Evolutionary conservation across 2,329 filamentous ascomycete species (phyloP).

Genomic region (Amauroascus verrucosus): DNA sequence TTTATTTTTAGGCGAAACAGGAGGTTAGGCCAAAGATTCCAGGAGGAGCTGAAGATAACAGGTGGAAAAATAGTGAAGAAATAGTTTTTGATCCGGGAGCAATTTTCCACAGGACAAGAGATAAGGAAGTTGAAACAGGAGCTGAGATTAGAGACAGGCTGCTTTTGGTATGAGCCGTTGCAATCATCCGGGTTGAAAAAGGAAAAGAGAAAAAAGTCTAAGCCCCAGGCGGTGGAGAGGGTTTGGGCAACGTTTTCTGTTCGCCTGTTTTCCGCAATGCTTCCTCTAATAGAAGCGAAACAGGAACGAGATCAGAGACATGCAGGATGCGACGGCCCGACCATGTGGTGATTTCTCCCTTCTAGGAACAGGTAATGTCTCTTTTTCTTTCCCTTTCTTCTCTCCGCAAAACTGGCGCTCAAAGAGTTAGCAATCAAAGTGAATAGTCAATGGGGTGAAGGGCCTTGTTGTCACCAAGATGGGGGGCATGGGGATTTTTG

Average conservation of each 20-base stretch:
- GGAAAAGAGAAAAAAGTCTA: neutral
- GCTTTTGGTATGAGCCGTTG: conserved; percentile 15
- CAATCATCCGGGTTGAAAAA: conserved; percentile 13
- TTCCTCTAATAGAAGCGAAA: neutral
- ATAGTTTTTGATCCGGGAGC: neutral
- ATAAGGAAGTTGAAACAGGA: conserved; percentile 3
- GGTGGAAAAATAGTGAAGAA: neutral
- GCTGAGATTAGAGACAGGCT: conserved; percentile 5
- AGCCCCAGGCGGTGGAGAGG: neutral
- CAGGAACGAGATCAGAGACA: conserved; percentile 4
- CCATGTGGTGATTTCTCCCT: neutral
- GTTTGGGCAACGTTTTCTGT: neutral
- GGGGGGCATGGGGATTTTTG: neutral
- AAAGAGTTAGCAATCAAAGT: conserved; percentile 1
- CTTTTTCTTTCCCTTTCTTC: neutral
- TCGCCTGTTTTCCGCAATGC: neutral
- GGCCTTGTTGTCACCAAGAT: conserved; percentile 1
- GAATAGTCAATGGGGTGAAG: conserved; percentile 1
- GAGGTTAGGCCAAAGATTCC: neutral
- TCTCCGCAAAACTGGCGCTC: neutral
- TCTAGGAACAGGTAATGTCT: neutral
- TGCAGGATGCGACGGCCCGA: conserved; percentile 8
- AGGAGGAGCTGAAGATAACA: neutral
- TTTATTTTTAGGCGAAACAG: conserved; percentile 4
- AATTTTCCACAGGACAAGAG: neutral